Evolutionary conservation across 2,329 filamentous ascomycete genomes (phyloP).

Genomic region (Hansfordia pulvinata): DNA sequence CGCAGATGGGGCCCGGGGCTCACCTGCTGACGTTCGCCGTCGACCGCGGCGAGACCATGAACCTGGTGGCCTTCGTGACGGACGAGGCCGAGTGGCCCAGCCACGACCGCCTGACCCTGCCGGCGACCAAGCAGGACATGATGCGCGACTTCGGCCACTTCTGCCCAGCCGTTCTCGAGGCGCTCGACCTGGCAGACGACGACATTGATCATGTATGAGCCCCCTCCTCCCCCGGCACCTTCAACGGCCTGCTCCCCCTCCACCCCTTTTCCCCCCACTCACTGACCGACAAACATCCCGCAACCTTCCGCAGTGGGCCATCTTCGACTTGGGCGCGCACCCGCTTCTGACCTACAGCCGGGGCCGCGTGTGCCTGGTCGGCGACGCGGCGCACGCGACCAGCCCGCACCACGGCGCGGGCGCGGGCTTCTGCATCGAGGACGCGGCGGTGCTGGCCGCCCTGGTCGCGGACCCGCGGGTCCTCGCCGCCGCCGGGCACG

Average conservation of each 20-base stretch:
- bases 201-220: constrained; percentile 16
- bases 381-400: too few relatives aligned
- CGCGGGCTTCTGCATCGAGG: too few relatives aligned
- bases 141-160: constrained; percentile 21
- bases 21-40: constrained; percentile 47
- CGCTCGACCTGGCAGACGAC: constrained; percentile 16
- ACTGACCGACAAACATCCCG: neutral
- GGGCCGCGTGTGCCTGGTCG: too few relatives aligned
- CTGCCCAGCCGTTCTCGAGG: constrained; percentile 13
- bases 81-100: constrained; percentile 16
- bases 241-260: too few relatives aligned
- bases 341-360: neutral
- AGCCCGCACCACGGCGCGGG: too few relatives aligned
- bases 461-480: constrained; percentile 1
- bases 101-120: constrained; percentile 8
- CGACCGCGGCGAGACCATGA: constrained; percentile 37
- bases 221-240: too few relatives aligned
- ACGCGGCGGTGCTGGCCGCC: constrained; percentile 1
- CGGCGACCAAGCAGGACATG: constrained; percentile 17
- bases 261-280: too few relatives aligned
- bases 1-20: constrained; percentile 26
- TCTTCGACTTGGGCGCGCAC: constrained; percentile 3
- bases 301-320: constrained; percentile 1
- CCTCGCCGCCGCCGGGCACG: neutral
- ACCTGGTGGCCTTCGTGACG: constrained; percentile 29